Evolutionary conservation across 78 protist genomes (phyloP), one percentile per base, ranked within the genome.

Genomic region (Guillardia theta): DNA sequence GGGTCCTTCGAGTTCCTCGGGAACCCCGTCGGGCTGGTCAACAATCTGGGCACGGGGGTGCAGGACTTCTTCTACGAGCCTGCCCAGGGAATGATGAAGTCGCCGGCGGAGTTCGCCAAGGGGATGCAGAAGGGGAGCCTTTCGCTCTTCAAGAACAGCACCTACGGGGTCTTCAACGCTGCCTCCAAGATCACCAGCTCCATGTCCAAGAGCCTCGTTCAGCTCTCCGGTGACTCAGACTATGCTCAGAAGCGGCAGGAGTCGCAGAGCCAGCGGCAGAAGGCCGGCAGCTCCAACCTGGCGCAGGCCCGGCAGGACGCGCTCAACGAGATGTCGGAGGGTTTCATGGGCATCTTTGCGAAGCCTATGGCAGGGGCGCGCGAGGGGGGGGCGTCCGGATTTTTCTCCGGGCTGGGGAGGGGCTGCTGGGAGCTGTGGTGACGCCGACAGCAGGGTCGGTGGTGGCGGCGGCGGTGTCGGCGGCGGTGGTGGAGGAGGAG

Each of bases 1-100:
- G 93, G 93, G 47, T 88, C 93, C 64, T 88, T 88, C 93, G 93
- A 88, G 93, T 88, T 88, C 93, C 62, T 88, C 54, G 93, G 93
- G 47, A 88, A 88, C 64, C 93, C 93, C 30, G 93, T 88, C 19
- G 93, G 93, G 33, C 93, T 88, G 19, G 64, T 88, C 33, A 45
- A 88, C 64, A 88, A 88, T 41, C 93, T 88, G 44, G 62, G 76
- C 54, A 48, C 93, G 76, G 93, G 93, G 48, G 93, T 88, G 46
- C 27, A 88, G 21, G 93, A 88, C 64, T 88, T 88, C 93, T 88
- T 88, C 64, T 88, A 88, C 93, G 93, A 88, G 93, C 93, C 93
- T 0, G 76, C 62, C 6, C 93, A 88, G 93, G 93, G 93, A 5
- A 8, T 88, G 70, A 88, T 48, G 70, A 48, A 48, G 93, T 88